Percentiles rank a stretch among this genome's conserved stretches.
These are phyloP conservation scores for Syncephalastrum racemosum DNA, from an alignment of 371 early-diverging fungal species.

Conservation along the genomic window DNA sequence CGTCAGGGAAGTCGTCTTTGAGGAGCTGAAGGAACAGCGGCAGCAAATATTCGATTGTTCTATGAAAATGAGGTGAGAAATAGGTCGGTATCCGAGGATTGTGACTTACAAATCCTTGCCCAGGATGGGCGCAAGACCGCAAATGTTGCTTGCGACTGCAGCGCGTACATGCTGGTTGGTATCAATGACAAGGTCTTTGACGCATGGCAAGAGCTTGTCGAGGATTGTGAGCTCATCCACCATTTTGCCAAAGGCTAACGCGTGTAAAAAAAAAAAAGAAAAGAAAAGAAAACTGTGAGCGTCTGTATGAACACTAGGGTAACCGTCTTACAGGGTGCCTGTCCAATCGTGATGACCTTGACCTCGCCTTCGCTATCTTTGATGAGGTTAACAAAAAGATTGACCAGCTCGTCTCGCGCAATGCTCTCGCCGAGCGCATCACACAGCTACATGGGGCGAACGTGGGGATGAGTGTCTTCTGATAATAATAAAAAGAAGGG, in stretches of 20 bases:
- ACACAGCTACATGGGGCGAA: constrained; percentile 27
- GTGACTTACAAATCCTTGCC: constrained; percentile 82
- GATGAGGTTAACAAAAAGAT: constrained; percentile 67
- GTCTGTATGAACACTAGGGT: background rate
- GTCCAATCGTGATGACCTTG: constrained; percentile 83
- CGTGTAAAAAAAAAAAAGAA: background rate
- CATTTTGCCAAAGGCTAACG: constrained; percentile 64
- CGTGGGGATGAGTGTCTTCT: too few species aligned
- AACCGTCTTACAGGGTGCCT: constrained; percentile 68
- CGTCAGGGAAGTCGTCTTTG: constrained; percentile 97
- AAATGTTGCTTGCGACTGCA: constrained; percentile 92
- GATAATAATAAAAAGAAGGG: background rate
- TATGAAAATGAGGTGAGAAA: constrained; percentile 12
- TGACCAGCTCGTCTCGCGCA: constrained; percentile 37
- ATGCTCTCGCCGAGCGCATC: constrained; percentile 37
- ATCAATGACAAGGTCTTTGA: constrained; percentile 92
- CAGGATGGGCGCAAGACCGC: constrained; percentile 90
- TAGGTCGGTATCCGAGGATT: background rate
- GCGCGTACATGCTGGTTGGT: constrained; percentile 96
- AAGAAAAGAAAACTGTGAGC: background rate
- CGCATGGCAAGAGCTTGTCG: constrained; percentile 83
- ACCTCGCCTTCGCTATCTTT: constrained; percentile 98
- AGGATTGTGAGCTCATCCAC: constrained; percentile 80
- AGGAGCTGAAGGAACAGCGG: constrained; percentile 93
- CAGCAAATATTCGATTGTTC: constrained; percentile 92